These are phyloP conservation scores for Metarhizium guizhouense DNA, from an alignment of 2,329 filamentous ascomycete species.

Conservation along the genomic window DNA sequence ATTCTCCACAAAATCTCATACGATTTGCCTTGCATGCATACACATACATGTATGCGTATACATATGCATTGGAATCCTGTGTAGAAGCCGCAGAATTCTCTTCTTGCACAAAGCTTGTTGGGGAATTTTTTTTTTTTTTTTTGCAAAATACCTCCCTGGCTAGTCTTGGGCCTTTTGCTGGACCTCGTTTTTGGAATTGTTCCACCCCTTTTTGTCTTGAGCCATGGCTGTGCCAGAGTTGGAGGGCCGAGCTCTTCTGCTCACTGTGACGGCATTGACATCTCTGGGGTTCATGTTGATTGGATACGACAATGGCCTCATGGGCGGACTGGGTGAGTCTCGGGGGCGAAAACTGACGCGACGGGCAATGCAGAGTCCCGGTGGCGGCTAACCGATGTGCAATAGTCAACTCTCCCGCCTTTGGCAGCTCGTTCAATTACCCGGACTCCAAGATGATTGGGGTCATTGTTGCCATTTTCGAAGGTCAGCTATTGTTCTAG, in stretches of 20 bases:
- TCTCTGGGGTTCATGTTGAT: constrained; percentile 39
- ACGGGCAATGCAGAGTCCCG: constrained; percentile 5
- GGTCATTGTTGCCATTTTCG: constrained; percentile 37
- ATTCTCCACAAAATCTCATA: not conserved
- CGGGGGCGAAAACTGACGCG: no score
- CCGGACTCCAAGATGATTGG: constrained; percentile 32
- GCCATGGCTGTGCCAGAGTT: constrained; percentile 3
- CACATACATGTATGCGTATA: not conserved
- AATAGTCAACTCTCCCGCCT: constrained; percentile 27
- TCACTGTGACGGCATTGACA: constrained; percentile 33
- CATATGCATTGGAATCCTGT: no score
- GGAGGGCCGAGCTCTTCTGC: constrained; percentile 27
- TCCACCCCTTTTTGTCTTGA: no score
- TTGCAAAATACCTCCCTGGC: no score
- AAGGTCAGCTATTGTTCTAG: constrained; percentile 14
- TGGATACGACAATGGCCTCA: constrained; percentile 36
- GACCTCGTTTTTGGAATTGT: no score
- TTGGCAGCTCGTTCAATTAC: constrained; percentile 29
- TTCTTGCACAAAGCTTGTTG: no score
- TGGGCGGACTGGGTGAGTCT: constrained; percentile 26
- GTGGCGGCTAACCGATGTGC: constrained; percentile 8
- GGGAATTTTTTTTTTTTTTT: no score
- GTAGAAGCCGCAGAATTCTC: no score
- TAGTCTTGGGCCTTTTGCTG: no score
- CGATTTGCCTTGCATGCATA: not conserved